Evolutionary conservation across 1,284 basidiomycete genomes (phyloP), one percentile per base, ranked within the genome.

Genomic region (Rhizoctonia solani): DNA sequence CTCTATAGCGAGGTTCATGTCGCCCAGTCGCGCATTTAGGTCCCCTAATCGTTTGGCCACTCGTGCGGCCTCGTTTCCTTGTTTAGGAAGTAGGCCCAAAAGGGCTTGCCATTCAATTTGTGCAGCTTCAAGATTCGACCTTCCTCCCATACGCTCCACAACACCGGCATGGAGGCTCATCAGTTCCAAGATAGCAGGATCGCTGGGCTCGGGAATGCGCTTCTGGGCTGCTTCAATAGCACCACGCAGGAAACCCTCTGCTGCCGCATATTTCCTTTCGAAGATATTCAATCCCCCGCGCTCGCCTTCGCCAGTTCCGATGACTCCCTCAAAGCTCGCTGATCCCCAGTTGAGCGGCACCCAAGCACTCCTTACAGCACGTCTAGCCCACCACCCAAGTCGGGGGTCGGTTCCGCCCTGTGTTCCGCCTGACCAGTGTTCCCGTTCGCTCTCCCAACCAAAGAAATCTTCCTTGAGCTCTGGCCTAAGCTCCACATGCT

Each of bases 351-450:
- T 81, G 71, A 87, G 83, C 3, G 86, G 85, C 76, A 89, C 87
- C 90, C 90, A 93, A 11, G 91, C 89, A 30, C 83, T 83, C 41
- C 91, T 85, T 0, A 92, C 78, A 19, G 84, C 82, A 75, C 89
- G 85, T 27, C 89, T 80, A 16, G 81, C 89, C 73, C 79, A 81
- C 73, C 84, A 82, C 0, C 90, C 88, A 1, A 94, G 80, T 8
- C 79, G 81, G 4, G 87, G 81, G 74, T 92, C 88, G 14, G 92
- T 93, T 42, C 92, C 92, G 6, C 88, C 89, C 21, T 69, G 74
- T 5, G 73, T 56, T 46, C 88, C 85, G n/a, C 89, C 89, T 1
- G 88, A 83, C 91, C 91, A 93, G 47, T 81, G 80, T 68, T 87
- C 87, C 37, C 81, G 81, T 69, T 92, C 88, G 9, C 81, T 74